Evolutionary conservation across 352 stramenopile species (phyloP), one percentile per base, ranked within the genome.

Genomic region (Nannochloropsis limnetica): DNA sequence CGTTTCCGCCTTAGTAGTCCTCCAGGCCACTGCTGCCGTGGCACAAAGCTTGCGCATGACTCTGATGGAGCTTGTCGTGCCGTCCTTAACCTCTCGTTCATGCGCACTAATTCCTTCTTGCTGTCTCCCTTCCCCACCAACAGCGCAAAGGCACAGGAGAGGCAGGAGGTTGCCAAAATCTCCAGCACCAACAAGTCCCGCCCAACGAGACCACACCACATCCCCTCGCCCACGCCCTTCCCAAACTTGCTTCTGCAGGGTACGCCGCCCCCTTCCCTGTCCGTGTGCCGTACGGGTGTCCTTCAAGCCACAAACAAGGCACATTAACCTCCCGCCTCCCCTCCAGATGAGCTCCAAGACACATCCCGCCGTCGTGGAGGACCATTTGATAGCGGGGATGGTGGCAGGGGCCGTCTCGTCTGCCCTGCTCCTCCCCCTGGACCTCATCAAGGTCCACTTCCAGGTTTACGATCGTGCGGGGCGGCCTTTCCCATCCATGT

Each of bases 391-490:
- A 43, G 86, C 85, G n/a, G 86, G 86, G 3, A 86, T 81, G 20
- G 67, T 80, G 31, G 86, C 83, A 22, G 86, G 86, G 1, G n/a
- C 87, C 37, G 74, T 86, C n/a, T 86, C 85, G 28, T 88, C 86
- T 67, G 84, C 90, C 44, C 81, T 93, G 79, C 87, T 99, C 29
- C 97, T 98, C 86, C 96, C 96, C 68, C 86, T 99, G 45, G 96
- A 99, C 83, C 90, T 98, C 37, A 91, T 99, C 81, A 98, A 98
- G 88, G 92, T 96, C 43, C 91, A 95, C 68, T 96, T 98, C 85
- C 96, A 99, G 88, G 95, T 98, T 44, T 93, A 93, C 45, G 82
- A 81, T 20, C 23, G 5, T 23, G 11, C 23, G 28, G 68, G 28
- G 37, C 37, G 25, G 32, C 86, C 86, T n/a, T 89, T 84, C 45